A percentile compares a stretch with the other conserved stretches of the same genome.
These are phyloP conservation scores for Penicillium samsonianum DNA, from an alignment of 495 filamentous ascomycete genomes.

Conservation along the genomic window DNA sequence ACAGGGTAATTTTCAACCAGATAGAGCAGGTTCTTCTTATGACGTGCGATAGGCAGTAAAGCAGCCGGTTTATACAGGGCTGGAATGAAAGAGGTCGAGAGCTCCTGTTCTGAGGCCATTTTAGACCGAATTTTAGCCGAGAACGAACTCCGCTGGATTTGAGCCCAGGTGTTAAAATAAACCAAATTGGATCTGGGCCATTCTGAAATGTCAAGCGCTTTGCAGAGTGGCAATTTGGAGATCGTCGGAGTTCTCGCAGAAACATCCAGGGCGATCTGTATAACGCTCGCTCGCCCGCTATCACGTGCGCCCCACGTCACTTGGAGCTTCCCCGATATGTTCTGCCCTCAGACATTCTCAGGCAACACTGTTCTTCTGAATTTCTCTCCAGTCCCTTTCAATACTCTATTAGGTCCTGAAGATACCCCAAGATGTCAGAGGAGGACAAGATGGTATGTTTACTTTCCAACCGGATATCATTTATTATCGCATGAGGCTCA, in stretches of 20 bases:
- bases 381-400: constrained; percentile 2
- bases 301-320: constrained; percentile 47
- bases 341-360: constrained; percentile 26
- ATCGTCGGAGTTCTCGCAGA: constrained; percentile 9
- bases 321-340: constrained; percentile 37
- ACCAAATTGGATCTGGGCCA: background rate
- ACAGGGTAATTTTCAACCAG: constrained; percentile 75
- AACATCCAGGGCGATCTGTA: constrained; percentile 19
- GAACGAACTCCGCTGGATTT: background rate
- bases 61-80: constrained; percentile 75
- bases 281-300: constrained; percentile 25
- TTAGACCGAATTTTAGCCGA: constrained; percentile 1
- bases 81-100: constrained; percentile 68
- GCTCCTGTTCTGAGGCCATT: constrained; percentile 54
- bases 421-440: constrained; percentile 37
- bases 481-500: constrained; percentile 26
- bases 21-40: constrained; percentile 72
- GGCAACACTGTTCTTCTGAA: constrained; percentile 24
- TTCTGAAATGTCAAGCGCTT: constrained; percentile 8
- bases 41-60: constrained; percentile 75
- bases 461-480: background rate
- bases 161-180: background rate
- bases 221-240: constrained; percentile 2
- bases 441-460: constrained; percentile 43
- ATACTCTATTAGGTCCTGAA: background rate